phyloP scores from a whole-genome alignment of 2,329 filamentous ascomycete genomes.

The Fusarium verrucosum region DNA sequence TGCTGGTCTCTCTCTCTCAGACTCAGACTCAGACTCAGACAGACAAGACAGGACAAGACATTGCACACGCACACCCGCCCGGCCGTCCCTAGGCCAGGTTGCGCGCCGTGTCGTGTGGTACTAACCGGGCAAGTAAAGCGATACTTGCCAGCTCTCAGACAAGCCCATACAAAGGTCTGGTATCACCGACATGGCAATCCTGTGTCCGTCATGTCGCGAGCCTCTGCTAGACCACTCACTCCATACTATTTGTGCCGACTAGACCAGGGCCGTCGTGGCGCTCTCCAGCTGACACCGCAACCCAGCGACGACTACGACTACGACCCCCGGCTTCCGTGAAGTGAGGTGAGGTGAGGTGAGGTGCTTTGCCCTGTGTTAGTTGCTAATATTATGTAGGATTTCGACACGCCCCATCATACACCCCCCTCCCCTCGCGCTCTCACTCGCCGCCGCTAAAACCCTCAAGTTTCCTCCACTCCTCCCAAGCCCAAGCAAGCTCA shows the following conservation, averaged over 20 bases:
- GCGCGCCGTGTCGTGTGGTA: slow-evolving; percentile 33
- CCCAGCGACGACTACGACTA: slow-evolving; percentile 35
- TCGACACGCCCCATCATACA: slow-evolving; percentile 14
- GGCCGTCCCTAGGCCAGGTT: slow-evolving; percentile 31
- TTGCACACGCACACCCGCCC: slow-evolving; percentile 38
- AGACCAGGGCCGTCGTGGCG: slow-evolving; percentile 44
- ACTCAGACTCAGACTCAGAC: slow-evolving; percentile 16
- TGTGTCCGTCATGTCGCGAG: slow-evolving; percentile 27
- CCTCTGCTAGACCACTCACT: slow-evolving; percentile 34
- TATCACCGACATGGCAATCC: slow-evolving; percentile 24
- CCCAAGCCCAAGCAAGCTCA: slow-evolving; percentile 25
- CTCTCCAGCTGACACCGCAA: slow-evolving; percentile 44
- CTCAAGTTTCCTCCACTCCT: slow-evolving; percentile 29
- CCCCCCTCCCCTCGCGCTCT: too few relatives aligned
- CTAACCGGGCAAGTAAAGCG: slow-evolving; percentile 17
- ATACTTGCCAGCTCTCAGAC: slow-evolving; percentile 20
- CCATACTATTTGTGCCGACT: slow-evolving; percentile 25
- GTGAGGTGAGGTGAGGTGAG: slow-evolving; percentile 34
- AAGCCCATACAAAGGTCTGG: slow-evolving; percentile 18
- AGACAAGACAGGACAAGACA: too few relatives aligned
- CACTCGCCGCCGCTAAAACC: slow-evolving; percentile 30
- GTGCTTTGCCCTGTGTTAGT: slow-evolving; percentile 34
- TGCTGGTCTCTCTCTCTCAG: too few relatives aligned
- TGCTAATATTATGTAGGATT: slow-evolving; percentile 13
- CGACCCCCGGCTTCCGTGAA: slow-evolving; percentile 32